Evolutionary conservation across 306 rosid genomes (phyloP), one percentile per base, ranked within the genome.

Genomic region (Cucurbita pepo): DNA sequence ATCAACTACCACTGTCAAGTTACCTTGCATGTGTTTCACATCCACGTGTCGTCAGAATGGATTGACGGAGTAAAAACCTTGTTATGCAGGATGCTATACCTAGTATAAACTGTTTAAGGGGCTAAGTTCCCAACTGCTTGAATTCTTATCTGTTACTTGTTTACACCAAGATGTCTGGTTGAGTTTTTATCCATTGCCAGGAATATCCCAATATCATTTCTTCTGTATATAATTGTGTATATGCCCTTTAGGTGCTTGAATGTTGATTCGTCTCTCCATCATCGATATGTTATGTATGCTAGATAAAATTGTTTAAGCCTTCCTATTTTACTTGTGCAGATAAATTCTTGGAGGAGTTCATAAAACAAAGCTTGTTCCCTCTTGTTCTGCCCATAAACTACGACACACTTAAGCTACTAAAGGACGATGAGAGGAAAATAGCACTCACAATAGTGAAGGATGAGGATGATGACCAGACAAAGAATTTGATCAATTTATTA

Each of bases 381-480:
- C 78, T 88, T 67, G 96, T 45, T 73, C 80, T 88, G 47, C 99
- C 97, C 22, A 81, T 95, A 75, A 88, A 89, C 72, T 65, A 56
- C 14, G 97, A 91, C 56, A 81, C 96, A 30, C 85, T 95, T 57
- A 91, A 84, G 82, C 76, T 83, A 56, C 52, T 95, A 74, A 83
- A 78, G 55, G 89, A 85, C 38, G 95, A 95, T 78, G 89, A 81
- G 41, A 85, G 99, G 80, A 88, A 91, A 82, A 85, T 91, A 77
- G 95, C 80, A 70, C 81, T 91, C 79, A 83, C 99, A 78, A 83
- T 94, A 77, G 85, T 95, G 78, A 91, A 91, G 55, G 91, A 95
- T 81, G 94, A 95, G 82, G 79, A 76, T 11, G 89, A 86, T 36
- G 99, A 86, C 72, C 82, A 81, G 56, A 74, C 96, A 54, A 88